phyloP scores from a whole-genome alignment of 768 basidiomycete species.

The Cytidiella melzeri region DNA sequence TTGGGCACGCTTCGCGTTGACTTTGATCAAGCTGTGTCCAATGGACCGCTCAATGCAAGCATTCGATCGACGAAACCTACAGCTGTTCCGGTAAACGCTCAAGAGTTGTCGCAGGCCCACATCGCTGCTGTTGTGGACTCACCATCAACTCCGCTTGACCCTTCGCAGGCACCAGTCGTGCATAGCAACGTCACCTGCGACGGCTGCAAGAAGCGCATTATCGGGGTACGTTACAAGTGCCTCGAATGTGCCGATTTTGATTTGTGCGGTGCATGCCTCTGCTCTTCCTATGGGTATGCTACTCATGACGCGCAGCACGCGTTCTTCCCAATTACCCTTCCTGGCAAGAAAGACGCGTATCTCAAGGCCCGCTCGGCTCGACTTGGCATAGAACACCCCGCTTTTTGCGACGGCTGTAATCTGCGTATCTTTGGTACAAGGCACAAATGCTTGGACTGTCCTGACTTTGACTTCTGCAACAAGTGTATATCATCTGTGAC shows the following conservation, averaged over 20 bases:
- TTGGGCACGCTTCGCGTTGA: constrained; percentile 7
- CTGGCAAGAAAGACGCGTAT: background rate
- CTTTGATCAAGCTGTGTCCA: constrained; percentile 6
- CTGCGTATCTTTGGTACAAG: constrained; percentile 55
- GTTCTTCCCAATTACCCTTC: background rate
- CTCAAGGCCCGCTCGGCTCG: background rate
- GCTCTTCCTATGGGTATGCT: background rate
- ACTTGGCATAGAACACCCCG: background rate
- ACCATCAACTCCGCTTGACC: background rate
- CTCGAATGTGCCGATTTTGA: constrained; percentile 1
- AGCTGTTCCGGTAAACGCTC: background rate
- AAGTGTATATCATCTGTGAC: constrained; percentile 11
- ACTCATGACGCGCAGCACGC: background rate
- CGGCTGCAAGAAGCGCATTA: background rate
- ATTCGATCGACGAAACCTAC: background rate
- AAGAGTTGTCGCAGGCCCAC: background rate
- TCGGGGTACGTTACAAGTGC: constrained; percentile 3
- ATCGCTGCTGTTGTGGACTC: background rate
- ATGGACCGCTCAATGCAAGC: background rate
- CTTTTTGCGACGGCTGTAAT: constrained; percentile 58
- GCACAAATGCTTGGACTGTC: constrained; percentile 78
- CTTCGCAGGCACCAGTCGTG: background rate
- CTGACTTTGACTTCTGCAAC: constrained; percentile 27
- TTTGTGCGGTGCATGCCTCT: background rate
- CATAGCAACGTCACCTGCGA: background rate